Base-by-base conservation (phyloP, 2,329 filamentous ascomycete species). In the Alternaria brassicicola region DNA sequence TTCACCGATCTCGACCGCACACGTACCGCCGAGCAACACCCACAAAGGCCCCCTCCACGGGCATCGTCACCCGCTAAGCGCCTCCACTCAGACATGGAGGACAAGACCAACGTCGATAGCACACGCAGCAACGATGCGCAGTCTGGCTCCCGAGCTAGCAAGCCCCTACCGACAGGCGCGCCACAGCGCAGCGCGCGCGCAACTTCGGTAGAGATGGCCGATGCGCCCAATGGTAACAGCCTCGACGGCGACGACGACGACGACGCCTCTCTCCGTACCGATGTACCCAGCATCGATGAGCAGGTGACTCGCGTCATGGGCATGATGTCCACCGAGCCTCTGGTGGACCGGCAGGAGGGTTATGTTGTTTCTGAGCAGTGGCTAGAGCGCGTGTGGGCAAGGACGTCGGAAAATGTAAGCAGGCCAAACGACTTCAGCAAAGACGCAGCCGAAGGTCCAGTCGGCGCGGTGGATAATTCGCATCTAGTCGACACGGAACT, bases 391-490 rank as follows among this genome's bases (percentile, higher is more conserved):
- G 75, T 77, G 5, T 75, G 68, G 61, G 70, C 75, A 3, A 62
- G 75, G 28, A 76, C 72, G 4, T 64, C 72, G 26, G 74, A 77
- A 35, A 72, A 76, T 48, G 62, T 57, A 42, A 59, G 54, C 58
- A 65, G 63, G 30, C 83, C 82, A 19, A 82, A 84, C 61, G 83
- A 85, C 50, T 80, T 79, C 36, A 80, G 84, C 59, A 90, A 90
- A 62, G 79, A 83, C n/a, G 84, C 84, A 9, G 73, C 82, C 10
- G 84, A 88, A 57, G 86, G 85, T 6, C 84, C 86, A 4, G 84
- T 95, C 55, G 93, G 93, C 1, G 90, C 91, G 0, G 85, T 98
- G 30, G 92, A 97, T 80, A 97, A 97, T 73, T 88, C 90, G 0
- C 90, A 93, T 71, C 88, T 97, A 46, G 76, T 75, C 17, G 74